Evolutionary conservation across 2,329 filamentous ascomycete genomes (phyloP).

Genomic region (Mycosphaerella arachidis): DNA sequence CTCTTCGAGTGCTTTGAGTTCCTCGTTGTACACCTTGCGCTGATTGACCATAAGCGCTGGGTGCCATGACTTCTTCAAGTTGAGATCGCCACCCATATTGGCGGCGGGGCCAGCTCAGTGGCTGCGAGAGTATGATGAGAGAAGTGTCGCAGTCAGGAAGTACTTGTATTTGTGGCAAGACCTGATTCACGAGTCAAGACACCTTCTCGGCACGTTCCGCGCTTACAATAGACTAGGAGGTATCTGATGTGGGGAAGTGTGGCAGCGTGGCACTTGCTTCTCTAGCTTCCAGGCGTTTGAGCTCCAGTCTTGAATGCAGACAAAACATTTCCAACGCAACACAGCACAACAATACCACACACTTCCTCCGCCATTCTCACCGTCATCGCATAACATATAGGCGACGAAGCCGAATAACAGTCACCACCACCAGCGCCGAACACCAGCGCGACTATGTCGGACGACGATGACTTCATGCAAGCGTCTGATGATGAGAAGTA

Average conservation of each 20-base stretch:
- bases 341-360: background rate
- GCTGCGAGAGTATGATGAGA: slow-evolving; percentile 1
- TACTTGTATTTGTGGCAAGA: slow-evolving; percentile 1
- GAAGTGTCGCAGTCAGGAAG: too few species aligned
- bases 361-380: background rate
- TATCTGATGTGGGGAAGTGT: background rate
- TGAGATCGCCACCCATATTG: slow-evolving; percentile 91
- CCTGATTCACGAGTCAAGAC: too few species aligned
- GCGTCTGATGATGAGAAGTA: slow-evolving; percentile 85
- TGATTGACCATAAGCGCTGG: slow-evolving; percentile 88
- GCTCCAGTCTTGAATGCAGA: background rate
- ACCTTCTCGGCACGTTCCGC: too few species aligned
- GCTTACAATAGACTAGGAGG: too few species aligned
- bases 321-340: background rate
- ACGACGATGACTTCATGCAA: slow-evolving; percentile 89
- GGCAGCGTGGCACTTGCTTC: too few species aligned
- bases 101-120: slow-evolving; percentile 21
- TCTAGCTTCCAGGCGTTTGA: background rate
- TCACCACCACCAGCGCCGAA: background rate
- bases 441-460: slow-evolving; percentile 58
- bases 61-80: slow-evolving; percentile 90
- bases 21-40: slow-evolving; percentile 82
- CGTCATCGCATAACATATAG: background rate
- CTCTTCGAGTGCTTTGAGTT: slow-evolving; percentile 88
- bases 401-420: slow-evolving; percentile 7